Base-by-base conservation (phyloP, 139 green algal genomes). In the Chlorella sp. region DNA sequence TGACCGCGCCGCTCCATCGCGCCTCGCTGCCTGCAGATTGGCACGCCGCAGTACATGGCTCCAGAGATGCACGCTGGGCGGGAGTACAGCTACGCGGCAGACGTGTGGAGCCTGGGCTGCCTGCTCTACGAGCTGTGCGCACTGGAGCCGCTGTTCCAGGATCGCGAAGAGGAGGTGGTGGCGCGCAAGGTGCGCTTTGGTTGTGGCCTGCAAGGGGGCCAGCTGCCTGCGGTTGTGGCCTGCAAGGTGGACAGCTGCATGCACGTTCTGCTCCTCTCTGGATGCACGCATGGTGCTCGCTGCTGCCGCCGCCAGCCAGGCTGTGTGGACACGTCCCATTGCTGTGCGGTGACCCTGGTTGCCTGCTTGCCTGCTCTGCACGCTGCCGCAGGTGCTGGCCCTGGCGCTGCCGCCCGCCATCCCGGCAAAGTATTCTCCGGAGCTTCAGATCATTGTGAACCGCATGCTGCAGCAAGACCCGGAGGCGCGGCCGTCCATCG, bases 41-140 rank as follows among this genome's bases (percentile, higher is more conserved):
- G 74, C 15, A 81, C 74, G 32, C 74, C 74, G 51, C 74, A 81
- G 32, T 81, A 81, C 74, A 81, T 81, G 74, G 74, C 74, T 5
- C 74, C 74, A 7, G 74, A 81, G 30, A 81, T 81, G 74, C 74
- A 69, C 74, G 51, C 74, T 25, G 74, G 51, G 55, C 74, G 32
- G 11, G 11, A 63, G 28, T 68, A 68, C 74, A 17, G 21, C 55
- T 36, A 18, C 25, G 25, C 55, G 21, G 74, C 51, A 23, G 74
- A 81, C 16, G 32, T 81, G 36, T 81, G 74, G 74, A 60, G 36
- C 51, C 74, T 81, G 32, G 74, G 32, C 32, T 81, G 74, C 74
- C 51, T 68, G 74, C 30, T 81, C 32, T 68, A 69, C 55, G 74
- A 81, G 74, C 74, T 81, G 74, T 68, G 51, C 32, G 26, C 32